Conservation (phyloP, 192 early-diverging fungal species). For the Dispira simplex region DNA sequence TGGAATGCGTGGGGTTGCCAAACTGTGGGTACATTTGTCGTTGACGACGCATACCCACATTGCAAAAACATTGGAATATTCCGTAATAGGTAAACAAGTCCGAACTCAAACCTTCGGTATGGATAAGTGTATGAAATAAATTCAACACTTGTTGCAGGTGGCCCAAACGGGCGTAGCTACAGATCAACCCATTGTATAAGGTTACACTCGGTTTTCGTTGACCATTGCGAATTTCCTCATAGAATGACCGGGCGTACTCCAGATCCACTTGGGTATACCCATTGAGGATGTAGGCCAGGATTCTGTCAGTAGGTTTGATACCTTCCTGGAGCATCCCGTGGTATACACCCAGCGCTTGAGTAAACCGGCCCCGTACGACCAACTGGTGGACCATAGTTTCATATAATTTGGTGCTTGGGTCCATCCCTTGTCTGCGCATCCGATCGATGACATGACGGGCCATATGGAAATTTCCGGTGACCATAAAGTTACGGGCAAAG, state of each 20-base stretch:
- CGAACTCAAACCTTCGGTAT: background rate
- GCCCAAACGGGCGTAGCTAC: background rate
- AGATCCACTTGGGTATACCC: background rate
- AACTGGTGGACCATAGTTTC: background rate
- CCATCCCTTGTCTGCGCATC: background rate
- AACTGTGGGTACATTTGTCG: background rate
- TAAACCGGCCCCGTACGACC: background rate
- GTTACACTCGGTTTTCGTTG: background rate
- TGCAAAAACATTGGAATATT: slow-evolving; percentile 1
- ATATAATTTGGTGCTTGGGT: background rate
- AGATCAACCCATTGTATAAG: slow-evolving; percentile 4
- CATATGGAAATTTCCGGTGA: background rate
- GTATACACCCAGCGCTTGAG: background rate
- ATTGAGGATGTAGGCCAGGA: background rate
- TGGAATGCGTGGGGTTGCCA: background rate
- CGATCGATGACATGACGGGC: background rate
- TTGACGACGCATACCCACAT: background rate
- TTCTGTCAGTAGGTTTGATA: background rate
- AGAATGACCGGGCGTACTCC: background rate
- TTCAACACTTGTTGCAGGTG: background rate
- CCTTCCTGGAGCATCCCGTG: background rate
- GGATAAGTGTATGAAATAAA: background rate
- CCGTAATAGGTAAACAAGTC: slow-evolving; percentile 1
- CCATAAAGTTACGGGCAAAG: background rate
- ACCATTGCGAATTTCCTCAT: background rate